These are phyloP conservation scores for Artomyces pyxidatus DNA, from an alignment of 768 basidiomycete genomes.

Conservation along the genomic window DNA sequence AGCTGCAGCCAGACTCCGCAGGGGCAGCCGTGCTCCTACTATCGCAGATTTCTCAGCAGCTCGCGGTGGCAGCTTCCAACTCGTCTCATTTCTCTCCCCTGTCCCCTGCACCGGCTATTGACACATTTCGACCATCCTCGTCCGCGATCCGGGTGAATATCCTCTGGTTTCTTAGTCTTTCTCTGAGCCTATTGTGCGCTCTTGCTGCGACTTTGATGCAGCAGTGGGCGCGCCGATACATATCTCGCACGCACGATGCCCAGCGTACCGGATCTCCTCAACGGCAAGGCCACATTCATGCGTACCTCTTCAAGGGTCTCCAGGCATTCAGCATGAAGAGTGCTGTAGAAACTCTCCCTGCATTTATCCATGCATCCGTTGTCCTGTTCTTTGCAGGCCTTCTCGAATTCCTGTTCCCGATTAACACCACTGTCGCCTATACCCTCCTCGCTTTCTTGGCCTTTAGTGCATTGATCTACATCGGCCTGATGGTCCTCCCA, in stretches of 20 bases:
- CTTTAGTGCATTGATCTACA: background rate
- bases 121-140: background rate
- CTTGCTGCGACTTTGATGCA: slow-evolving; percentile 8
- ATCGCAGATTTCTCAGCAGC: too few species aligned
- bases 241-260: slow-evolving; percentile 1
- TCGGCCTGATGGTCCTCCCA: slow-evolving; percentile 6
- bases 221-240: slow-evolving; percentile 8
- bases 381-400: slow-evolving; percentile 14
- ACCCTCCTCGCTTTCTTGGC: slow-evolving; percentile 3
- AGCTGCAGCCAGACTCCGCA: background rate
- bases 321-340: slow-evolving; percentile 3
- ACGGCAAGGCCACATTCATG: slow-evolving; percentile 1
- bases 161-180: slow-evolving; percentile 11
- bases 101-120: background rate
- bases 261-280: slow-evolving; percentile 1
- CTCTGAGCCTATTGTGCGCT: slow-evolving; percentile 6
- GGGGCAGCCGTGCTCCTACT: background rate
- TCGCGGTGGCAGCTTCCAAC: too few species aligned
- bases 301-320: slow-evolving; percentile 5
- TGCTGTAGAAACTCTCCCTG: slow-evolving; percentile 4
- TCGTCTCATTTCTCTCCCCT: background rate
- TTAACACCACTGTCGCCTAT: slow-evolving; percentile 4
- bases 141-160: background rate
- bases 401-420: slow-evolving; percentile 9
- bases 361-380: slow-evolving; percentile 7